Conservation (phyloP, 148 eudicot genomes). For the Fallopia convolvulus region DNA sequence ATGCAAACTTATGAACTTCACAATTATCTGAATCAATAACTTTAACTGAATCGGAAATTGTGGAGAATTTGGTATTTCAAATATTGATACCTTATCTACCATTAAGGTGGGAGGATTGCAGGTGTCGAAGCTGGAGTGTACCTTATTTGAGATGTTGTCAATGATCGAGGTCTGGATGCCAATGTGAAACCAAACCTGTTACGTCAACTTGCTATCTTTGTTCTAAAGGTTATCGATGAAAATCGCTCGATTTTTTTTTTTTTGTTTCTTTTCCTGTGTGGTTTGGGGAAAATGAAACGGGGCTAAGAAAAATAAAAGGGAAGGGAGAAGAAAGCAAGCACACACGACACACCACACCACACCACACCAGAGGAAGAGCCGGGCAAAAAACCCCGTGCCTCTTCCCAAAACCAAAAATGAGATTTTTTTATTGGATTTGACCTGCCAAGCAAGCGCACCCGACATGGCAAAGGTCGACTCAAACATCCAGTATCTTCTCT, state of each 20-base stretch:
- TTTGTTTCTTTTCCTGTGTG: background rate
- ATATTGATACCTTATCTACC: background rate
- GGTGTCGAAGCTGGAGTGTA: background rate
- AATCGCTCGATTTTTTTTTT: background rate
- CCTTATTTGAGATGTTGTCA: background rate
- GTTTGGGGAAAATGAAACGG: background rate
- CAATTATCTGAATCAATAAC: no score
- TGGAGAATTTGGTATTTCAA: background rate
- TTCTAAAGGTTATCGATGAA: background rate
- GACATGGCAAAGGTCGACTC: conserved; percentile 54
- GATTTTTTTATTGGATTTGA: conserved; percentile 14
- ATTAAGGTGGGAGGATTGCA: background rate
- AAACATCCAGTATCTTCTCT: conserved; percentile 3
- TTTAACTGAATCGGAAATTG: background rate
- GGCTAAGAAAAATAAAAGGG: no score
- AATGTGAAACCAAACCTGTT: background rate
- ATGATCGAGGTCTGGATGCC: background rate
- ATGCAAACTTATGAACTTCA: no score
- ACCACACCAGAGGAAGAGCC: conserved; percentile 1
- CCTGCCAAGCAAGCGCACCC: conserved; percentile 70
- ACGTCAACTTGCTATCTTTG: background rate
- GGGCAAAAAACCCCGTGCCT: conserved; percentile 5
- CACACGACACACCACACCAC: background rate
- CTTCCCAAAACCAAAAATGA: conserved; percentile 19
- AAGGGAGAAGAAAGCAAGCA: background rate